Percentiles rank a stretch among this genome's conserved stretches.
phyloP scores from a whole-genome alignment of 371 early-diverging fungal genomes.

The Actinomortierella wolfii region DNA sequence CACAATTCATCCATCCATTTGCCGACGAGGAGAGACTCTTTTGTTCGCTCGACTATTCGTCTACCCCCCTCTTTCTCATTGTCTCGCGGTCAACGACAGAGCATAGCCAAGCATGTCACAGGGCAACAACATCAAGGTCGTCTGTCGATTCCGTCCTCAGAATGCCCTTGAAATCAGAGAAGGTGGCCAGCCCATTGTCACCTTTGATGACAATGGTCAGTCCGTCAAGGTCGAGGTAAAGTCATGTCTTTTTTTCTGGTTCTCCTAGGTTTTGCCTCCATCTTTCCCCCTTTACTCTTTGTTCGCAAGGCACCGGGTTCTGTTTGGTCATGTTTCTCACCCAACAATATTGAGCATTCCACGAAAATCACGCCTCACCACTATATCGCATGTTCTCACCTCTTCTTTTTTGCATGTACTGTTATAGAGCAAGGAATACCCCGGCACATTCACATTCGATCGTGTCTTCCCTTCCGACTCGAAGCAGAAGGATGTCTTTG shows the following conservation, averaged over 20 bases:
- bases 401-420: conserved; percentile 3
- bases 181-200: conserved; percentile 86
- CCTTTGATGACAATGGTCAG: conserved; percentile 82
- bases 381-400: background rate
- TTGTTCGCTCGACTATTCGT: background rate
- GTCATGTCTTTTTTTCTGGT: conserved; percentile 7
- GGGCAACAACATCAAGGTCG: conserved; percentile 91
- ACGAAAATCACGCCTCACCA: background rate
- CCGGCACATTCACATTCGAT: conserved; percentile 88
- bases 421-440: conserved; percentile 80
- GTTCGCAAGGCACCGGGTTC: background rate
- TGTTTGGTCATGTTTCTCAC: background rate
- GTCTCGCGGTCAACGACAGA: background rate
- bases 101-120: conserved; percentile 5
- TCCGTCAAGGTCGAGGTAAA: conserved; percentile 73
- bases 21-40: background rate
- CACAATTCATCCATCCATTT: too few relatives aligned
- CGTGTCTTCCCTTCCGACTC: conserved; percentile 84
- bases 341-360: conserved; percentile 1
- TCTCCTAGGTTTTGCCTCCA: background rate
- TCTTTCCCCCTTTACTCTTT: background rate
- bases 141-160: conserved; percentile 97
- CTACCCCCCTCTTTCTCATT: background rate
- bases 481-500: conserved; percentile 84
- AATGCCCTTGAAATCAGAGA: conserved; percentile 89